Evolutionary conservation across 768 basidiomycete genomes (phyloP).

Genomic region (Rhodotorula babjevae): DNA sequence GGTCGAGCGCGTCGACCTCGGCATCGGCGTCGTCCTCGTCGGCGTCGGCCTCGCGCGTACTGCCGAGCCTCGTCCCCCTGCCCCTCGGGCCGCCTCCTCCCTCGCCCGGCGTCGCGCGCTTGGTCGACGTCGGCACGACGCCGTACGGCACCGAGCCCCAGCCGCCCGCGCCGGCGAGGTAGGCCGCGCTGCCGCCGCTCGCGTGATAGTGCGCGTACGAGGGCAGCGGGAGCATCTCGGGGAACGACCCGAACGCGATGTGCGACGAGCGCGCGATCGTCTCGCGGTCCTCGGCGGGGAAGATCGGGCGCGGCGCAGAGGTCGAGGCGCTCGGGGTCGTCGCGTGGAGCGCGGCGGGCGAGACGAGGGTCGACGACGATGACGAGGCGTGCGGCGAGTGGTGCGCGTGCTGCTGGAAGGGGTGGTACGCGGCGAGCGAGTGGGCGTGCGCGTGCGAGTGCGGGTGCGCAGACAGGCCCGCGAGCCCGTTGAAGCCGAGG

Average conservation of each 20-base stretch:
- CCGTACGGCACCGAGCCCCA: slow-evolving; percentile 29
- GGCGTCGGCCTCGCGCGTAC: neutral
- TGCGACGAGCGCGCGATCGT: slow-evolving; percentile 16
- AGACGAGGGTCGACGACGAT: too few species aligned
- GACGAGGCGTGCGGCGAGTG: too few species aligned
- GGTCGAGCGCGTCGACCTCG: too few species aligned
- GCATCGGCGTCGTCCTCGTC: neutral
- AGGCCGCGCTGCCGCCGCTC: slow-evolving; percentile 26
- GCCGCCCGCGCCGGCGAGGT: slow-evolving; percentile 22
- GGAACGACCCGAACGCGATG: slow-evolving; percentile 38
- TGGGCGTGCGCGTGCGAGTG: too few species aligned
- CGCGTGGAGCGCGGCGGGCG: neutral
- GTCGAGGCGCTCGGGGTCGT: too few species aligned
- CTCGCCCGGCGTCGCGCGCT: too few species aligned
- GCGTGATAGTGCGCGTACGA: slow-evolving; percentile 34
- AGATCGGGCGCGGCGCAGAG: slow-evolving; percentile 21
- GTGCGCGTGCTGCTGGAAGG: too few species aligned
- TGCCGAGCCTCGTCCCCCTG: neutral
- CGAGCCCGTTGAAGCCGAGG: too few species aligned
- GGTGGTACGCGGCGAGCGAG: too few species aligned
- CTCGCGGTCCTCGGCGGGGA: slow-evolving; percentile 33
- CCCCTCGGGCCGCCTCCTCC: neutral
- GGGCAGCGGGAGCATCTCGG: slow-evolving; percentile 15
- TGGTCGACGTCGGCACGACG: neutral
- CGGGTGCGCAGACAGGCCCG: too few species aligned